Evolutionary conservation across 768 basidiomycete species (phyloP).

Genomic region (Suillus subluteus): DNA sequence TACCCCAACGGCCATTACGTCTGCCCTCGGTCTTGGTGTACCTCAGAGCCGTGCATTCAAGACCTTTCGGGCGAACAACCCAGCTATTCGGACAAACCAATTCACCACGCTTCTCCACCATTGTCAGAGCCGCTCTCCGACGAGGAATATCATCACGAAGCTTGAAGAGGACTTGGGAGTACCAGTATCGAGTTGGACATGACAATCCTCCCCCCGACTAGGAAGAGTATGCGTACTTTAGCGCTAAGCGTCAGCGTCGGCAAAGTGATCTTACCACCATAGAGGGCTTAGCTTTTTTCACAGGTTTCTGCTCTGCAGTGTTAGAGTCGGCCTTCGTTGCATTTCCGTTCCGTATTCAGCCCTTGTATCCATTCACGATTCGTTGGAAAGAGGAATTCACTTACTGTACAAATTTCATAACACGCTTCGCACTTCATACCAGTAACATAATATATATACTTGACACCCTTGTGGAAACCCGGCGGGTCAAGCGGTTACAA

Average conservation of each 20-base stretch:
- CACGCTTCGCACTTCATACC: background rate
- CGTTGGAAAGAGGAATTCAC: background rate
- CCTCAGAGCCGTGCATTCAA: constrained; percentile 7
- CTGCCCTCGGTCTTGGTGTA: constrained; percentile 18
- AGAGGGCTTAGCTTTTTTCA: background rate
- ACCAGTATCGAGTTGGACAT: constrained; percentile 18
- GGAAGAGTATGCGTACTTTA: constrained; percentile 27
- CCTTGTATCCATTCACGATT: background rate
- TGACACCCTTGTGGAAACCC: background rate
- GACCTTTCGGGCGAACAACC: constrained; percentile 31
- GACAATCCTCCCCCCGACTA: constrained; percentile 21
- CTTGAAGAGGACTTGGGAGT: constrained; percentile 30
- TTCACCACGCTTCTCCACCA: constrained; percentile 50
- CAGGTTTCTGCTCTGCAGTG: background rate
- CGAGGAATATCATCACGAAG: constrained; percentile 30
- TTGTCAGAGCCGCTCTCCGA: constrained; percentile 35
- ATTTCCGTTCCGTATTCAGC: background rate
- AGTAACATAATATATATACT: background rate
- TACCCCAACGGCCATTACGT: constrained; percentile 36
- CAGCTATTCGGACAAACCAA: constrained; percentile 41
- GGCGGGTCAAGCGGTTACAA: background rate
- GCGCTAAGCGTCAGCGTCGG: constrained; percentile 11
- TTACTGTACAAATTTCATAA: constrained; percentile 3
- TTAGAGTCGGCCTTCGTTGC: background rate
- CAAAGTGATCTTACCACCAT: background rate